These are phyloP conservation scores for Glycine soja DNA, from an alignment of 306 rosid genomes.

Conservation along the genomic window DNA sequence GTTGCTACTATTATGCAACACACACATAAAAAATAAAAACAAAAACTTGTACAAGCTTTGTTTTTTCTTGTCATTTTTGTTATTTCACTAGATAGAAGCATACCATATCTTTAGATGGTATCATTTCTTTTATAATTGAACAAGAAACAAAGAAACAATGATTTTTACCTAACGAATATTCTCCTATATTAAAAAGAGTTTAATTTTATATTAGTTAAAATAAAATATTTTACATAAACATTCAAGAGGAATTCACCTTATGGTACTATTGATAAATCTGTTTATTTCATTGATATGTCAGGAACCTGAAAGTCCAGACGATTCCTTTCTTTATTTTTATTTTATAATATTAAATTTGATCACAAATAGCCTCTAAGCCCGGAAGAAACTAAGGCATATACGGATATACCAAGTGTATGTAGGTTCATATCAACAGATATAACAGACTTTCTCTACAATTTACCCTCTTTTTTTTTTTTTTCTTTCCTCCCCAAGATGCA, in stretches of 20 bases:
- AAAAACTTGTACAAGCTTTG: background rate
- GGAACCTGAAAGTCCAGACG: background rate
- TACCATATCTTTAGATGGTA: background rate
- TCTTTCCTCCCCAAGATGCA: background rate
- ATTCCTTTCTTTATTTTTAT: background rate
- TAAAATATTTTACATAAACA: background rate
- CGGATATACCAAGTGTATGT: background rate
- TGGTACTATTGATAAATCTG: too few species aligned
- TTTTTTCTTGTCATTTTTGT: too few species aligned
- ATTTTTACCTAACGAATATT: background rate
- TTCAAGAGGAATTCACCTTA: too few species aligned
- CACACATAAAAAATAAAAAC: too few species aligned
- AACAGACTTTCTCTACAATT: too few species aligned
- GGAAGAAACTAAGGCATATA: background rate
- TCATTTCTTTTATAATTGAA: background rate
- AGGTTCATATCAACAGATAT: background rate
- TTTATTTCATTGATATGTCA: background rate
- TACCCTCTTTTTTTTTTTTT: too few species aligned
- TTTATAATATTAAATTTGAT: background rate
- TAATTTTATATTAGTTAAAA: background rate
- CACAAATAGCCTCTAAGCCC: background rate
- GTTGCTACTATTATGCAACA: background rate
- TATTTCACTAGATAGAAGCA: background rate
- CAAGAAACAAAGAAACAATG: slow-evolving; percentile 3
- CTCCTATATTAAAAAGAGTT: background rate